Conservation (phyloP, 371 early-diverging fungal species). For the Haplosporangium sp. region DNA sequence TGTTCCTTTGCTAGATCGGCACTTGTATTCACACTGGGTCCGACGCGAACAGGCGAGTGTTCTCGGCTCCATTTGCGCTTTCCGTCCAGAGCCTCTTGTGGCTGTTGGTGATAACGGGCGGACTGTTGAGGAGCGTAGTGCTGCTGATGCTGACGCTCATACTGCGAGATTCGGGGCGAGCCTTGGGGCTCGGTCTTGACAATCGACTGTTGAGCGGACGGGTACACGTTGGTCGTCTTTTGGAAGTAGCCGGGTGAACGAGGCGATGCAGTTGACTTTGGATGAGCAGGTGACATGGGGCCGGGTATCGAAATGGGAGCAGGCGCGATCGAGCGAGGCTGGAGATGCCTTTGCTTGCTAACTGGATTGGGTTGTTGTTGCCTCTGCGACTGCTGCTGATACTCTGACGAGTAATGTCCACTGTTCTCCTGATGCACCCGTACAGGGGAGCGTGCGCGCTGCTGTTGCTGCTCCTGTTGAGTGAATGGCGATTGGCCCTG, state of each 20-base stretch:
- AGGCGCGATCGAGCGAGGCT: conserved; percentile 34
- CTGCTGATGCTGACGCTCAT: conserved; percentile 10
- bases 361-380: neutral
- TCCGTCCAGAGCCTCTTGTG: neutral
- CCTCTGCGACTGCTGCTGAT: conserved; percentile 16
- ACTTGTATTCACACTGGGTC: conserved; percentile 14
- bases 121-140: neutral
- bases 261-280: conserved; percentile 1
- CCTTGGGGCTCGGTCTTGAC: conserved; percentile 24
- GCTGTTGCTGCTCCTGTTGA: conserved; percentile 1
- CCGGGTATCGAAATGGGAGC: conserved; percentile 10
- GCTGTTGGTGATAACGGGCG: too few species aligned
- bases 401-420: neutral
- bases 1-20: conserved; percentile 14
- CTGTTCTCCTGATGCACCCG: conserved; percentile 4
- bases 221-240: neutral
- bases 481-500: too few species aligned
- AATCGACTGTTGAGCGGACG: neutral
- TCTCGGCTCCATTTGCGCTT: conserved; percentile 34
- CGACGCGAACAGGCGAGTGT: conserved; percentile 22
- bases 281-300: conserved; percentile 13
- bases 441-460: conserved; percentile 5
- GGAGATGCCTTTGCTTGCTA: conserved; percentile 10
- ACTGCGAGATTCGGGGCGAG: neutral
- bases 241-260: neutral